Evolutionary conservation across 2,329 filamentous ascomycete genomes (phyloP).

Genomic region (Pestalotiopsis sp.): DNA sequence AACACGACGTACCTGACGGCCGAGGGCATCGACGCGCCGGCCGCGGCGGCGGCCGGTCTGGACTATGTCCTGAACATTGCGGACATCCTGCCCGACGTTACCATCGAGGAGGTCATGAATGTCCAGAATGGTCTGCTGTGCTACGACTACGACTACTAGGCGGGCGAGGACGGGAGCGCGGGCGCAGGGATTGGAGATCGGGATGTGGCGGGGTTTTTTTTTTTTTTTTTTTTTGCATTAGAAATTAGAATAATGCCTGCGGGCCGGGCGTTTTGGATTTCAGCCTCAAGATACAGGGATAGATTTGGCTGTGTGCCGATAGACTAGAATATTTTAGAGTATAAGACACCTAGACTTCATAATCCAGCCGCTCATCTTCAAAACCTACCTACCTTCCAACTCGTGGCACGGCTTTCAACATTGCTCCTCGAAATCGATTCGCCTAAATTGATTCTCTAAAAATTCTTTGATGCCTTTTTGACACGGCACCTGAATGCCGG

Average conservation of each 20-base stretch:
- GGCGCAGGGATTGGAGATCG: background rate
- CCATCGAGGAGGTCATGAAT: conserved; percentile 3
- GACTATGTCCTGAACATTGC: conserved; percentile 4
- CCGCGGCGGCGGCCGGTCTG: background rate
- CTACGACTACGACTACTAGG: conserved; percentile 4
- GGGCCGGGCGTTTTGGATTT: background rate
- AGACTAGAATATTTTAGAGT: background rate
- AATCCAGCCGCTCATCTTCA: no score
- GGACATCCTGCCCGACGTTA: background rate
- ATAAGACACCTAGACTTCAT: background rate
- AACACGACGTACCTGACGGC: background rate
- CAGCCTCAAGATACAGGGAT: background rate
- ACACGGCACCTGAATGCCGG: background rate
- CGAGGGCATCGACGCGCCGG: background rate
- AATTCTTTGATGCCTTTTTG: background rate
- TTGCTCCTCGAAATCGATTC: no score
- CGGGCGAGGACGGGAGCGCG: background rate
- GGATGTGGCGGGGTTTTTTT: background rate
- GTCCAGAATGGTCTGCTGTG: conserved; percentile 2
- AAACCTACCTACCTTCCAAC: no score
- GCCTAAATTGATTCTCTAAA: no score
- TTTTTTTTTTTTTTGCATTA: background rate
- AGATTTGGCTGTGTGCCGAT: background rate
- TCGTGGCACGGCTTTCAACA: no score
- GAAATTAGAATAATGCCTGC: background rate